Base-by-base conservation (phyloP, 2,329 filamentous ascomycete genomes). In the Pochonia chlamydosporia region DNA sequence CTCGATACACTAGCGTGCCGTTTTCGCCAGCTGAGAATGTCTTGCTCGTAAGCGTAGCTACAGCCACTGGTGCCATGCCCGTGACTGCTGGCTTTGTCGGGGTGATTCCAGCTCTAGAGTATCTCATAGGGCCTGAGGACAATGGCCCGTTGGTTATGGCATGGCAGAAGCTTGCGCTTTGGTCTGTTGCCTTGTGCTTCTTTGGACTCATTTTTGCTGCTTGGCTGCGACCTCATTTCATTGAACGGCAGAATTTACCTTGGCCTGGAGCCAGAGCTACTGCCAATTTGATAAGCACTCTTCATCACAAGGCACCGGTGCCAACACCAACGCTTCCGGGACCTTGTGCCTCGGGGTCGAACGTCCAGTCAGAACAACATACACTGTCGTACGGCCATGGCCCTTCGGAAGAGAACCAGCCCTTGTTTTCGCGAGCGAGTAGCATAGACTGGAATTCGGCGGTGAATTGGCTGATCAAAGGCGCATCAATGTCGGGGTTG, bases 141-240 rank as follows among this genome's bases (percentile, higher is more conserved):
- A 33, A 33, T 11, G 28, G 28, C 18, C 42, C 42, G 9, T 11
- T 44, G 42, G 18, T n/a, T n/a, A 5, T 44, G 18, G 7, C 25
- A 13, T 18, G 13, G 18, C 16, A 7, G 16, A 35, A 35, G 16
- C 42, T 44, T 16, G 18, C 33, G 18, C 16, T 33, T 20, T 44
- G 42, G 42, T 33, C 42, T 21, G 16, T 35, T 7, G 42, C n/a
- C 24, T 11, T 44, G 16, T 44, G 25, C 33, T 31, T 45, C 21
- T 45, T 45, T 39, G 43, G 43, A 13, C 28, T 44, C 25, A 33
- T 33, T 21, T 44, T 44, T 35, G 42, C 42, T 11, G 25, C 42
- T 9, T 11, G 5, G 42, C 24, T 44, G 14, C 42, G 42, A 16
- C 16, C 14, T 8, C 18, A 33, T 25, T 31, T 44, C 28, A 16